Evolutionary conservation across 352 stramenopile genomes (phyloP).

Genomic region (Globisporangium abappressorium): DNA sequence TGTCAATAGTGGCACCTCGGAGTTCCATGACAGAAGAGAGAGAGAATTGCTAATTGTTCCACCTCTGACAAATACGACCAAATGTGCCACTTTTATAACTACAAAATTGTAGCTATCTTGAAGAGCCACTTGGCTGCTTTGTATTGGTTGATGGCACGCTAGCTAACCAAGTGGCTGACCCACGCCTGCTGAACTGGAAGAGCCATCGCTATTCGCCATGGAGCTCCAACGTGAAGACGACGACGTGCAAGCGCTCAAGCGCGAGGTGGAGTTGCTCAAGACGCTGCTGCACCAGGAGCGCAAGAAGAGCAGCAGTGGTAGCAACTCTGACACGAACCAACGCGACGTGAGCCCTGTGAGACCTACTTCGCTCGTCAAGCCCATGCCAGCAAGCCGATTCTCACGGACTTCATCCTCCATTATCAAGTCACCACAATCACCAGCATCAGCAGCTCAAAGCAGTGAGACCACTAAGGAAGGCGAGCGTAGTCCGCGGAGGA

Average conservation of each 20-base stretch:
- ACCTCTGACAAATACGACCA: not conserved
- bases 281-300: constrained; percentile 42
- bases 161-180: too few relatives aligned
- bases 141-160: not conserved
- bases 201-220: not conserved
- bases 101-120: not conserved
- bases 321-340: not conserved
- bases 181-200: too few relatives aligned
- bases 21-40: not conserved
- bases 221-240: constrained; percentile 19
- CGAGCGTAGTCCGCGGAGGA: not conserved
- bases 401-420: not conserved
- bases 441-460: not conserved
- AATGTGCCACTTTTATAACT: not conserved
- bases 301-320: constrained; percentile 21
- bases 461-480: not conserved
- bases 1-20: not conserved
- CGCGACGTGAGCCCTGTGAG: constrained; percentile 10
- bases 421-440: not conserved
- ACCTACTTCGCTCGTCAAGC: constrained; percentile 13
- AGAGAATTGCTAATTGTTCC: not conserved
- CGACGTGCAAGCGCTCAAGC: constrained; percentile 48
- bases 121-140: not conserved
- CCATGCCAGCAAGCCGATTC: not conserved
- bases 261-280: constrained; percentile 50